Conservation (phyloP, 1,284 basidiomycete genomes). For the Pseudozyma tsukubaensis region DNA sequence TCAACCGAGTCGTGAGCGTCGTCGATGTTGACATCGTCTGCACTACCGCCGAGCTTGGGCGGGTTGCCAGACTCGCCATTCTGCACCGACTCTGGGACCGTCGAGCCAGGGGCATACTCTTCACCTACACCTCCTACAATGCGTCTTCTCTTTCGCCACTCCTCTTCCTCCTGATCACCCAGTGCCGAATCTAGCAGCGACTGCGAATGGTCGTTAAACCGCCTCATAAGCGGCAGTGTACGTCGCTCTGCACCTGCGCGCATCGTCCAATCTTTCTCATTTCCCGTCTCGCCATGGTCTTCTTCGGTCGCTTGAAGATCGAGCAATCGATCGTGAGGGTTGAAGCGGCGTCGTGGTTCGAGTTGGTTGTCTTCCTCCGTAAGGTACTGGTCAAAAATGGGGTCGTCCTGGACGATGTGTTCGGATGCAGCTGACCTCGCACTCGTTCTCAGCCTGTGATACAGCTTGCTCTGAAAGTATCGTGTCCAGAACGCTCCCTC, state of each 20-base stretch:
- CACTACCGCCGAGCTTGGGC: constrained; percentile 18
- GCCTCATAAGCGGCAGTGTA: constrained; percentile 89
- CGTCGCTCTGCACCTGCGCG: constrained; percentile 88
- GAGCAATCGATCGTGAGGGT: constrained; percentile 81
- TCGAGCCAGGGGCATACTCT: constrained; percentile 46
- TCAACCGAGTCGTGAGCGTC: constrained; percentile 33
- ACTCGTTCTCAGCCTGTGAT: constrained; percentile 91
- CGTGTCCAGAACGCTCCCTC: constrained; percentile 95
- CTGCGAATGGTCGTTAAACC: constrained; percentile 97
- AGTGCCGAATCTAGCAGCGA: constrained; percentile 77
- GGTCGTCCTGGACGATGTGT: constrained; percentile 87
- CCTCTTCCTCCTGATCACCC: constrained; percentile 55
- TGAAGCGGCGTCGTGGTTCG: constrained; percentile 80
- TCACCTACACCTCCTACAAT: constrained; percentile 63
- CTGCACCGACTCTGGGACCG: constrained; percentile 7
- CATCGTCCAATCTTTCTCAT: constrained; percentile 92
- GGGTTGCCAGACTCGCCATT: constrained; percentile 20
- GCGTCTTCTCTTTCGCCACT: constrained; percentile 40
- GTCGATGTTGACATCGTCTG: constrained; percentile 14
- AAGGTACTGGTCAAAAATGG: constrained; percentile 94
- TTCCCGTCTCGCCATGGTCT: constrained; percentile 91
- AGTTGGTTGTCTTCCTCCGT: constrained; percentile 92
- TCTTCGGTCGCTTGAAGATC: constrained; percentile 88
- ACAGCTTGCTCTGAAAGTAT: constrained; percentile 94
- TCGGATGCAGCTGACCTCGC: constrained; percentile 86